Evolutionary conservation across 192 early-diverging fungal genomes (phyloP).

Genomic region (Dissophora ornata): DNA sequence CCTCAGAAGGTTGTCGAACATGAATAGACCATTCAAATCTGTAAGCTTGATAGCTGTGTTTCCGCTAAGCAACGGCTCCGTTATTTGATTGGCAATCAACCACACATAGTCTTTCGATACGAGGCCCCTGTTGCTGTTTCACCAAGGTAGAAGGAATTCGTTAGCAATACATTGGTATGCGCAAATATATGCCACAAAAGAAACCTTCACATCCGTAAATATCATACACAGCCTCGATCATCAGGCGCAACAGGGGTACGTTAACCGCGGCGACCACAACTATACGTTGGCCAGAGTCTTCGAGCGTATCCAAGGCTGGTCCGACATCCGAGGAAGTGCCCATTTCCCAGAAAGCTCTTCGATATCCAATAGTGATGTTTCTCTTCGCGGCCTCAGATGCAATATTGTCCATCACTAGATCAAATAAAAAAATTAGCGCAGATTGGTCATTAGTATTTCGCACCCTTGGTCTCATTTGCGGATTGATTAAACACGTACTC

Average conservation of each 20-base stretch:
- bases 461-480: too few species aligned
- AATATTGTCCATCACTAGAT: constrained; percentile 57
- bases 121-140: constrained; percentile 30
- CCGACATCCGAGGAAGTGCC: constrained; percentile 37
- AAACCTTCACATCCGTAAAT: too few species aligned
- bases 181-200: too few species aligned
- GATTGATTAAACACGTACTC: constrained; percentile 35
- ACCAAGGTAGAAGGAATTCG: background rate
- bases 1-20: constrained; percentile 60
- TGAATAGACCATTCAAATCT: constrained; percentile 55
- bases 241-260: constrained; percentile 42
- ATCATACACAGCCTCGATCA: constrained; percentile 55
- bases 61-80: constrained; percentile 31
- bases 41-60: constrained; percentile 32
- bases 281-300: constrained; percentile 57
- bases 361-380: constrained; percentile 50
- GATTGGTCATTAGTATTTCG: too few species aligned
- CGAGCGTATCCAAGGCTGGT: constrained; percentile 32
- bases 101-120: constrained; percentile 56
- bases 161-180: too few species aligned
- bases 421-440: background rate
- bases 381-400: constrained; percentile 35
- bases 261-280: constrained; percentile 58
- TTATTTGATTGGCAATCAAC: constrained; percentile 55
- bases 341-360: constrained; percentile 51